phyloP scores from a whole-genome alignment of 148 eudicot species.

The Rhododendron vialii region DNA sequence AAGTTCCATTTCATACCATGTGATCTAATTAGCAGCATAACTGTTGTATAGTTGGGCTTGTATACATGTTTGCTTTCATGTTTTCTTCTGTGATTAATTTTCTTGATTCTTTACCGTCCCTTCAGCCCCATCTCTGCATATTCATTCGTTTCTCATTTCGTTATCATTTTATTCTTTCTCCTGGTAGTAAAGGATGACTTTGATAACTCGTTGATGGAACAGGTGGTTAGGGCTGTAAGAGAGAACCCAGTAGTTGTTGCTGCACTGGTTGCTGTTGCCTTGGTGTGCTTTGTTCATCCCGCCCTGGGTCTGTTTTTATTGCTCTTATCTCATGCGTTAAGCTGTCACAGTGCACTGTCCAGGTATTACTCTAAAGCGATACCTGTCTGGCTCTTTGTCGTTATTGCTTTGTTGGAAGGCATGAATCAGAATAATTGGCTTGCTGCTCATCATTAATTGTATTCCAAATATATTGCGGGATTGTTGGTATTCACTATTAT shows the following conservation, averaged over 20 bases:
- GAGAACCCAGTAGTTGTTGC: slow-evolving; percentile 51
- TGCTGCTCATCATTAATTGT: background rate
- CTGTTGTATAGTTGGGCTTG: background rate
- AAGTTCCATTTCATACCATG: slow-evolving; percentile 9
- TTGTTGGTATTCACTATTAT: background rate
- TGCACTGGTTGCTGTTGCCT: slow-evolving; percentile 45
- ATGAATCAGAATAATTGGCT: background rate
- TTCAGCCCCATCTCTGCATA: background rate
- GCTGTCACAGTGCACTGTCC: slow-evolving; percentile 81
- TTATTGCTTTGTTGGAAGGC: background rate
- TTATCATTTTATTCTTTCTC: background rate
- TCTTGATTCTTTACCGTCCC: background rate
- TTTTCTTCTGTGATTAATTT: background rate
- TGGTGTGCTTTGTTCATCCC: slow-evolving; percentile 86
- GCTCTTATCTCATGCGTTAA: slow-evolving; percentile 55
- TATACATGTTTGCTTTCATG: background rate
- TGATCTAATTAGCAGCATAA: slow-evolving; percentile 10
- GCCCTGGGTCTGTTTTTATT: slow-evolving; percentile 73
- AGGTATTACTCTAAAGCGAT: slow-evolving; percentile 40
- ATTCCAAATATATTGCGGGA: background rate
- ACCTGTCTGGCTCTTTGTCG: background rate
- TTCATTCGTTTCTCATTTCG: background rate
- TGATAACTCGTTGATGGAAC: slow-evolving; percentile 16
- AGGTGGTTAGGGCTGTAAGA: slow-evolving; percentile 66
- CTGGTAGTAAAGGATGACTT: background rate